phyloP scores from a whole-genome alignment of 768 basidiomycete species.

The Kwoniella sp. region DNA sequence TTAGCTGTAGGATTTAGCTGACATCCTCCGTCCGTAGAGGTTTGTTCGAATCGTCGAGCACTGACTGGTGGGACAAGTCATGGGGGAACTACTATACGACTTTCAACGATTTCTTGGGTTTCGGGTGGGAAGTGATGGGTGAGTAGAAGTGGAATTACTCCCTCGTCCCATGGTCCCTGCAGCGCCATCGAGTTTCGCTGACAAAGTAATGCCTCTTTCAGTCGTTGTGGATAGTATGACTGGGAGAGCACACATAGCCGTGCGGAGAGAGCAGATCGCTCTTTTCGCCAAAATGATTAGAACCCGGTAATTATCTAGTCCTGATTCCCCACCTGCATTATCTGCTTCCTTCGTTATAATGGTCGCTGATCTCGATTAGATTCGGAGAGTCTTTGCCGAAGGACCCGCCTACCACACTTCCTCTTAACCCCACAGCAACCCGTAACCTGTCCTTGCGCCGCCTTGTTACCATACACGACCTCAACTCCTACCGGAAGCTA shows the following conservation, averaged over 20 bases:
- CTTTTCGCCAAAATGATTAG: slow-evolving; percentile 55
- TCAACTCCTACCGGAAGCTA: slow-evolving; percentile 49
- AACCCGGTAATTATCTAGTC: slow-evolving; percentile 33
- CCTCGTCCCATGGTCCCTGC: neutral
- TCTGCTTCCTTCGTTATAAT: neutral
- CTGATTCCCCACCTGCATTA: neutral
- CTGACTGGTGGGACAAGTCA: slow-evolving; percentile 54
- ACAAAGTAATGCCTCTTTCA: slow-evolving; percentile 10
- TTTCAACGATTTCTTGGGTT: slow-evolving; percentile 53
- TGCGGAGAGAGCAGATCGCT: slow-evolving; percentile 49
- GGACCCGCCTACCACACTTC: slow-evolving; percentile 48
- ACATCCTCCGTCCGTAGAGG: slow-evolving; percentile 20
- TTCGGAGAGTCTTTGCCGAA: slow-evolving; percentile 48
- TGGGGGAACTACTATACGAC: slow-evolving; percentile 53
- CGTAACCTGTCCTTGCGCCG: slow-evolving; percentile 46
- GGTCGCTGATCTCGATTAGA: slow-evolving; percentile 12
- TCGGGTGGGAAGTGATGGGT: slow-evolving; percentile 56
- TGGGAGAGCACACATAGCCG: slow-evolving; percentile 46
- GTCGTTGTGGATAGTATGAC: slow-evolving; percentile 46
- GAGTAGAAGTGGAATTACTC: slow-evolving; percentile 15
- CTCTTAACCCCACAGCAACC: slow-evolving; percentile 34
- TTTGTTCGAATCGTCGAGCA: slow-evolving; percentile 30
- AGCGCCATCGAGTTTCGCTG: neutral
- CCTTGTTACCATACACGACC: slow-evolving; percentile 46
- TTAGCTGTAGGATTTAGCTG: too few species aligned